Percentiles rank a stretch among this genome's conserved stretches.
These are phyloP conservation scores for Rozella allomycis DNA, from an alignment of 371 early-diverging fungal genomes.

Conservation along the genomic window DNA sequence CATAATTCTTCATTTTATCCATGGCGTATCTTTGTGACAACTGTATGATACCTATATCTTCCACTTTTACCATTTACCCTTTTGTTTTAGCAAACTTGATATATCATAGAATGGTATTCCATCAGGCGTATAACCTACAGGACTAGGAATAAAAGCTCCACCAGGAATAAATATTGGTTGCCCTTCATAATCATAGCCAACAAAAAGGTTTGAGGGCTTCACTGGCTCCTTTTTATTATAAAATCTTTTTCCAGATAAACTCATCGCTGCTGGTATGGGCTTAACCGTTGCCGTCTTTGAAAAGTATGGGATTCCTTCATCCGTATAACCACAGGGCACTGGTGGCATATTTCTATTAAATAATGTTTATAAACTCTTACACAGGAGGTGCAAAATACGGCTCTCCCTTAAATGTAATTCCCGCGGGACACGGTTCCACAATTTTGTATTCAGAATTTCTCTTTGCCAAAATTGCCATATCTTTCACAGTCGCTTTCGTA, in stretches of 20 bases:
- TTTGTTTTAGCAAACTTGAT: conserved; percentile 18
- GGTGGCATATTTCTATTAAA: conserved; percentile 14
- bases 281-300: conserved; percentile 15
- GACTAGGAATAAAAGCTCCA: conserved; percentile 20
- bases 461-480: not conserved
- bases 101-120: conserved; percentile 33
- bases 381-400: conserved; percentile 30
- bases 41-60: too few relatives aligned
- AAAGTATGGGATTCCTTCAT: conserved; percentile 17
- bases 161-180: conserved; percentile 29
- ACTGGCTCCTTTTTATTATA: conserved; percentile 14
- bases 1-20: conserved; percentile 14
- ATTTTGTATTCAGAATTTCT: not conserved
- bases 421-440: conserved; percentile 11
- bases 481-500: too few relatives aligned
- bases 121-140: conserved; percentile 26
- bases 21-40: too few relatives aligned
- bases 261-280: conserved; percentile 19
- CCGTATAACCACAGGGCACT: conserved; percentile 21
- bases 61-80: too few relatives aligned
- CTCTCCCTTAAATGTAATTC: conserved; percentile 10
- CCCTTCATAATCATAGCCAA: conserved; percentile 24
- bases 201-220: conserved; percentile 3
- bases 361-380: too few relatives aligned
- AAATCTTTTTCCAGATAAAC: conserved; percentile 17